Evolutionary conservation across 2,329 filamentous ascomycete species (phyloP).

Genomic region (Pseudocercospora crystallina): DNA sequence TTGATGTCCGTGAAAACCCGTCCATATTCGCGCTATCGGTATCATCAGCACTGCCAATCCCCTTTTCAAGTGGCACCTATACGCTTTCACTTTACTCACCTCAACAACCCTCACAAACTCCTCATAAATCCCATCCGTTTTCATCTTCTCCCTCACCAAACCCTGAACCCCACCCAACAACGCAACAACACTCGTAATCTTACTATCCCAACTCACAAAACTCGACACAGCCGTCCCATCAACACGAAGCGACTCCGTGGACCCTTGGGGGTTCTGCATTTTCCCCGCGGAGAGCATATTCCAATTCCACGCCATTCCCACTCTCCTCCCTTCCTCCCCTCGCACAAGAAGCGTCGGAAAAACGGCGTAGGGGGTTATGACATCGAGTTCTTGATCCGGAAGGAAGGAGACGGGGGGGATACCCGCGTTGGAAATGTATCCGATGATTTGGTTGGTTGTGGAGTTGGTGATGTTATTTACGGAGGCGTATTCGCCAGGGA

Average conservation of each 20-base stretch:
- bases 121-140: background rate
- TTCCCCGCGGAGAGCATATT: constrained; percentile 45
- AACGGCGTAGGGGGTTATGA: constrained; percentile 44
- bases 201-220: constrained; percentile 48
- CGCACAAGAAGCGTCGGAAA: constrained; percentile 43
- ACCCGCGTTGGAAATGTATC: constrained; percentile 44
- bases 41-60: too few relatives aligned
- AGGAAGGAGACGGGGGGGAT: constrained; percentile 38
- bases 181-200: constrained; percentile 43
- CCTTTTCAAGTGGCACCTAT: too few relatives aligned
- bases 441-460: constrained; percentile 39
- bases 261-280: constrained; percentile 46
- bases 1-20: background rate
- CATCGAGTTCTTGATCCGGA: constrained; percentile 42
- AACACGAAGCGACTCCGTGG: constrained; percentile 42
- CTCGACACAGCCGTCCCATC: constrained; percentile 43
- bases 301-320: constrained; percentile 45
- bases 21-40: background rate
- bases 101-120: background rate
- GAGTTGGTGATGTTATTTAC: constrained; percentile 47
- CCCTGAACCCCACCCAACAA: constrained; percentile 42
- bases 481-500: constrained; percentile 44
- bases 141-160: constrained; percentile 29
- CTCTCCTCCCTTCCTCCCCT: constrained; percentile 39
- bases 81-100: background rate